These are phyloP conservation scores for Paecilomyces fulvus DNA, from an alignment of 2,329 filamentous ascomycete genomes.

Conservation along the genomic window DNA sequence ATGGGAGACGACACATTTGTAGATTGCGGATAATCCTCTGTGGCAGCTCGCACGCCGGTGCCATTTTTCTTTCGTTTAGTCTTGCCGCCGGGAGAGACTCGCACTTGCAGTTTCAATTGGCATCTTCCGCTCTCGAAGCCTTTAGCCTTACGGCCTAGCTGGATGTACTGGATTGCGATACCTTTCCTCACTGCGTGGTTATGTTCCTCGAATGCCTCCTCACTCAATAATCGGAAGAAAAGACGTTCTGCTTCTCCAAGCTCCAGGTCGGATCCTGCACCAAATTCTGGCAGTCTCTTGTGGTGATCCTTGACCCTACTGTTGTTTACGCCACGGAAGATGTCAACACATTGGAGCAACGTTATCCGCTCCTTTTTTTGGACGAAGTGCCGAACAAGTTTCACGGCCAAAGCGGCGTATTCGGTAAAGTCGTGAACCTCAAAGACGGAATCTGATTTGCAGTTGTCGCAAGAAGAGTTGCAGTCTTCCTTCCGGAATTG, in stretches of 20 bases:
- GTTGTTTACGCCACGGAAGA: constrained; percentile 63
- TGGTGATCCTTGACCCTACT: constrained; percentile 51
- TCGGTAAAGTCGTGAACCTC: constrained; percentile 68
- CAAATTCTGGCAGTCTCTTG: constrained; percentile 51
- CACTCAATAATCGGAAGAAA: constrained; percentile 66
- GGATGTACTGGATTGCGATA: constrained; percentile 64
- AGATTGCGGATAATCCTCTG: constrained; percentile 48
- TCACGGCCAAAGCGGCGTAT: constrained; percentile 62
- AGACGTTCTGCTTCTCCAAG: constrained; percentile 73
- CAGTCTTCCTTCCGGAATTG: constrained; percentile 66
- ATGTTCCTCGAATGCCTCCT: constrained; percentile 65
- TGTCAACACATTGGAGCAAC: constrained; percentile 71
- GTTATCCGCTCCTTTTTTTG: constrained; percentile 51
- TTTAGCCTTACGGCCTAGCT: constrained; percentile 34
- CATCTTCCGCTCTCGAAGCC: constrained; percentile 39
- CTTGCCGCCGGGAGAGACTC: constrained; percentile 38
- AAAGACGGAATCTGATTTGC: constrained; percentile 62
- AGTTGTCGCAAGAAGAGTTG: constrained; percentile 77
- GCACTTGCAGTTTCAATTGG: constrained; percentile 46
- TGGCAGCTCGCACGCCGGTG: constrained; percentile 26
- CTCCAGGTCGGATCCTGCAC: constrained; percentile 60
- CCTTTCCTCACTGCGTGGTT: constrained; percentile 56
- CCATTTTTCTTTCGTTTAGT: constrained; percentile 15
- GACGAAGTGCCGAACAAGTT: constrained; percentile 53
- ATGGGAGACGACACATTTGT: constrained; percentile 61